Percentiles rank a stretch among this genome's conserved stretches.
These are phyloP conservation scores for Rhododendron simsii DNA, from an alignment of 148 eudicot species.

Conservation along the genomic window DNA sequence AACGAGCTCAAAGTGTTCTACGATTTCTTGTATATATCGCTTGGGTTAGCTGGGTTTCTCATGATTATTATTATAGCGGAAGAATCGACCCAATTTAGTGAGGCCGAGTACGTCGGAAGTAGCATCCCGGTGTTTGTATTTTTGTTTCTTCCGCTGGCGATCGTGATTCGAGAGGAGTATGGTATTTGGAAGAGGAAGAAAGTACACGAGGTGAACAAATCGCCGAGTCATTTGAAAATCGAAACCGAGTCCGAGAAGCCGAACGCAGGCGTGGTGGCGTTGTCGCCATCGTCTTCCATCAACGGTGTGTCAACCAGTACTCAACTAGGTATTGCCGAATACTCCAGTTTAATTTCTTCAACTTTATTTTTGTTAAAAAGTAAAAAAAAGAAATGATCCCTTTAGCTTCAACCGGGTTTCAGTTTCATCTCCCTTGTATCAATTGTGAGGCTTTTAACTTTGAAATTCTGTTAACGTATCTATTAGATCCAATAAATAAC, in stretches of 20 bases:
- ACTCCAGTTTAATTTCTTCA: neutral
- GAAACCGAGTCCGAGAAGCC: conserved; percentile 14
- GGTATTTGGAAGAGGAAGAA: conserved; percentile 13
- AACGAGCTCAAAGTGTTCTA: conserved; percentile 36
- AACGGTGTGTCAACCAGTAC: neutral
- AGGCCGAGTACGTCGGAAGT: conserved; percentile 14
- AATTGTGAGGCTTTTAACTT: too few species aligned
- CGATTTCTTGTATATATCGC: conserved; percentile 28
- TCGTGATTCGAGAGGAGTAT: conserved; percentile 24
- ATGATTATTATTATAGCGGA: conserved; percentile 26
- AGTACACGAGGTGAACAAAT: conserved; percentile 1
- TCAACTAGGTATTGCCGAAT: neutral
- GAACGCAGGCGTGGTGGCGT: neutral
- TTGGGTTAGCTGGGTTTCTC: conserved; percentile 35
- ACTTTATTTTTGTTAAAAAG: too few species aligned
- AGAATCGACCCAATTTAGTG: conserved; percentile 5
- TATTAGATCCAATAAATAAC: too few species aligned
- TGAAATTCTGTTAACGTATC: too few species aligned
- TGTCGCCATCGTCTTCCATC: neutral
- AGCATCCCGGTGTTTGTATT: conserved; percentile 16
- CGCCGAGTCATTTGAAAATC: conserved; percentile 6
- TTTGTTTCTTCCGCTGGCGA: conserved; percentile 23
- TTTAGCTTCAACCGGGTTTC: too few species aligned
- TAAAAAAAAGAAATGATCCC: too few species aligned
- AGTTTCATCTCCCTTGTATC: too few species aligned